Evolutionary conservation across 2,329 filamentous ascomycete species (phyloP), one percentile per base, ranked within the genome.

Genomic region (Epichloe sylvatica): DNA sequence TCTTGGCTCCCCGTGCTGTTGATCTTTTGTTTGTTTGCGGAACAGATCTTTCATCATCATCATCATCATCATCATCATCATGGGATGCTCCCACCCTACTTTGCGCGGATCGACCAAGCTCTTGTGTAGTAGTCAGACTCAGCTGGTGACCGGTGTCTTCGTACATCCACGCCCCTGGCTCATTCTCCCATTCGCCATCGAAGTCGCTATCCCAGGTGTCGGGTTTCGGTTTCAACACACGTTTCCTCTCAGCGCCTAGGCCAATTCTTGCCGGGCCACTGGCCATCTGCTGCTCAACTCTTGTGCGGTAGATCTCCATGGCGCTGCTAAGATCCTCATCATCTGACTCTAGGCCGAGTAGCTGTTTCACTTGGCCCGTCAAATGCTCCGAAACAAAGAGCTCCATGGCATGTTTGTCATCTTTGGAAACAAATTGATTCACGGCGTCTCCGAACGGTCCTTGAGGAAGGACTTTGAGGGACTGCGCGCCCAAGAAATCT

Each of bases 381-480:
- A 91, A 69, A 13, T 83, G 84, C 34, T 88, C 82, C 21, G 76
- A 78, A 9, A 91, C 82, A 57, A 91, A 91, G 41, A 81, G 71
- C 60, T 90, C 81, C 81, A 97, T 88, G 3, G 88, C 88, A 58
- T 92, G 83, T 62, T 90, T 94, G 69, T 98, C 92, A 56, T 95
- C 88, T 57, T 97, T 97, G 63, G 90, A 83, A 25, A 98, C 88
- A 59, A 92, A 98, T 53, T 94, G 86, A 44, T 82, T 83, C 5
- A 98, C 88, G 0, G 92, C 92, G 60, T 97, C 90, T 15, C 89
- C 86, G 60, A 98, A 96, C 0, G 84, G 85, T 33, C 90, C 92
- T 59, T 95, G 87, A 0, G 92, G 92, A 0, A 98, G 74, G 45
- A 98, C 92, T 51, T 90, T 94, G 34, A 98, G 77, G 0, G 87